Evolutionary conservation across 2,329 filamentous ascomycete genomes (phyloP).

Genomic region (Cladophialophora carrionii): DNA sequence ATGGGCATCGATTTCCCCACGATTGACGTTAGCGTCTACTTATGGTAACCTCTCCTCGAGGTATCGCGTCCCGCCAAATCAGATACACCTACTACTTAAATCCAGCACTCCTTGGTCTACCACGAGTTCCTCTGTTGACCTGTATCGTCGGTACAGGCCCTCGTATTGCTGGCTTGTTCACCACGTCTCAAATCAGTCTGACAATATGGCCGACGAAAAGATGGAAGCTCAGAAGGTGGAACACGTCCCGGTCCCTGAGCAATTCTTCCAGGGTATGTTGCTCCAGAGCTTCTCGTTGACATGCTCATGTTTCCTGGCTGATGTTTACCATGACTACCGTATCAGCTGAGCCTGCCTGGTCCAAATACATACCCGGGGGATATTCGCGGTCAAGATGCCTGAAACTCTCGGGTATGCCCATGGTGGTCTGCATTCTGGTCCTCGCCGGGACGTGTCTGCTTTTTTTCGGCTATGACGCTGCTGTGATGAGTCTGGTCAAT

Average conservation of each 20-base stretch:
- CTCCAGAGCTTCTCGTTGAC: conserved; percentile 6
- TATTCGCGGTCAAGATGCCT: conserved; percentile 13
- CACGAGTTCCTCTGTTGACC: conserved; percentile 6
- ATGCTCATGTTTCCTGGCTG: not conserved
- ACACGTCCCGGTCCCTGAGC: conserved; percentile 18
- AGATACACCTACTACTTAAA: conserved; percentile 7
- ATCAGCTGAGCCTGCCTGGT: conserved; percentile 22
- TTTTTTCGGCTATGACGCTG: conserved; percentile 33
- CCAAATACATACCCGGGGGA: conserved; percentile 10
- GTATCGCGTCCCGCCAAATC: not conserved
- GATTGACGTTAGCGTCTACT: conserved; percentile 2
- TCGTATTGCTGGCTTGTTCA: too few species aligned
- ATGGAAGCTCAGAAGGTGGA: conserved; percentile 21
- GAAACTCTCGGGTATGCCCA: conserved; percentile 13
- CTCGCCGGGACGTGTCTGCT: conserved; percentile 8
- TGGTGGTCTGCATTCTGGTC: conserved; percentile 9
- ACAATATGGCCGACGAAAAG: conserved; percentile 23
- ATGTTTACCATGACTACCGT: conserved; percentile 5
- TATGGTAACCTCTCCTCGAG: conserved; percentile 1
- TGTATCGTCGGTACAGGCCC: not conserved
- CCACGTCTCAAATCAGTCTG: conserved; percentile 12
- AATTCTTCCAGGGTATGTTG: conserved; percentile 20
- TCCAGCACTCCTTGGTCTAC: conserved; percentile 12
- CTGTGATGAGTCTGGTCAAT: conserved; percentile 40
- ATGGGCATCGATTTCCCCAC: not conserved